These are phyloP conservation scores for Aspergillus flavus DNA, from an alignment of 2,329 filamentous ascomycete species.

Conservation along the genomic window DNA sequence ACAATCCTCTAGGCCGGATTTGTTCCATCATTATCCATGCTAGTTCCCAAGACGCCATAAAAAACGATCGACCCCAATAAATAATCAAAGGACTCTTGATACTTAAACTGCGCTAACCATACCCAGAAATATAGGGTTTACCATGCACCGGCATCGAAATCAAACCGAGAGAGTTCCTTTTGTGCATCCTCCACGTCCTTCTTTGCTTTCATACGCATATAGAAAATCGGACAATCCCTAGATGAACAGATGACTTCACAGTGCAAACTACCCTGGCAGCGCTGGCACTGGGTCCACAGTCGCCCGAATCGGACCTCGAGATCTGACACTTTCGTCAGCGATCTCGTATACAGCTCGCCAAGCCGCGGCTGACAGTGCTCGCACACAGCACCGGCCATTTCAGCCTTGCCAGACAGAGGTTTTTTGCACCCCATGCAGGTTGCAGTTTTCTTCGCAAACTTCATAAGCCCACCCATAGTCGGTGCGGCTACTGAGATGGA, in stretches of 20 bases:
- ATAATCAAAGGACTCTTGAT: conserved; percentile 3
- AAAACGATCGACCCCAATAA: not conserved
- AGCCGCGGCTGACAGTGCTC: conserved; percentile 80
- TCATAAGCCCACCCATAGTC: conserved; percentile 92
- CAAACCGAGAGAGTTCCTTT: conserved; percentile 87
- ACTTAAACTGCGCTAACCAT: conserved; percentile 15
- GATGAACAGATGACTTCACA: conserved; percentile 97
- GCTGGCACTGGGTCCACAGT: conserved; percentile 96
- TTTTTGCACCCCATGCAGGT: conserved; percentile 99
- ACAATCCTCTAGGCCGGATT: not conserved
- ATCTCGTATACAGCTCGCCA: conserved; percentile 91
- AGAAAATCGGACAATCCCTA: conserved; percentile 97
- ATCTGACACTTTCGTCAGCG: conserved; percentile 83
- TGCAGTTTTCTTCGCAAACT: conserved; percentile 95
- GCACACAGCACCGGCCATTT: conserved; percentile 85
- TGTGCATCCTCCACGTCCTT: conserved; percentile 96
- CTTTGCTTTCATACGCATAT: conserved; percentile 99
- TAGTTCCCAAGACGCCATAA: conserved; percentile 16
- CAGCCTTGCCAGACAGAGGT: conserved; percentile 76
- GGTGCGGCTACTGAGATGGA: conserved; percentile 90
- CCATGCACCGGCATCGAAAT: conserved; percentile 77
- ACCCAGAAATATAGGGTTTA: conserved; percentile 31
- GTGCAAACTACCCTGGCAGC: conserved; percentile 97
- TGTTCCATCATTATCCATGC: conserved; percentile 7
- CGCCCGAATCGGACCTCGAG: conserved; percentile 89